Evolutionary conservation across 805 yeast genomes (phyloP).

Genomic region (Candida yuanshanica): DNA sequence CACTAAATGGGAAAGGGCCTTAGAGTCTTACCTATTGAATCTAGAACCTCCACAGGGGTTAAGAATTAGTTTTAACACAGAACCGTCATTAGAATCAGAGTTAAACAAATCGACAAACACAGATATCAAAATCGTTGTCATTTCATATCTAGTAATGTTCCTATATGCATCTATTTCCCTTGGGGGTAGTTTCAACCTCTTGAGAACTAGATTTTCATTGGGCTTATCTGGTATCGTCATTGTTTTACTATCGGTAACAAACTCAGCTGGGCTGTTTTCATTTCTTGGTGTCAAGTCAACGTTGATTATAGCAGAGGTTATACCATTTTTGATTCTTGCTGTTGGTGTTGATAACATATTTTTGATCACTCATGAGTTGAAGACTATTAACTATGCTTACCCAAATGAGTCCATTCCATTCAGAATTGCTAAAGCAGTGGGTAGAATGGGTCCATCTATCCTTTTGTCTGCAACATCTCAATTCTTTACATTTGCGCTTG

Average conservation of each 20-base stretch:
- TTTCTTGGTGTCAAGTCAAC: constrained; percentile 78
- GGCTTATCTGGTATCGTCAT: constrained; percentile 83
- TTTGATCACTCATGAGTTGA: constrained; percentile 74
- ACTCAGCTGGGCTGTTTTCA: constrained; percentile 81
- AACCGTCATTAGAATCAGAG: constrained; percentile 79
- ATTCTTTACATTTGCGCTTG: constrained; percentile 70
- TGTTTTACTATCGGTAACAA: constrained; percentile 71
- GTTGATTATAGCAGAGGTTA: constrained; percentile 91
- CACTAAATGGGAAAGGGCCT: constrained; percentile 60
- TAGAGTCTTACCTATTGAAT: constrained; percentile 49
- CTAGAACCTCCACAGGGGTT: constrained; percentile 50
- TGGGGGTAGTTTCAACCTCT: constrained; percentile 42
- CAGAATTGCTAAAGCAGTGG: constrained; percentile 59
- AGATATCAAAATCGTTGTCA: constrained; percentile 60
- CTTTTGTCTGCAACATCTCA: constrained; percentile 73
- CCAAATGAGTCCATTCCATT: constrained; percentile 47
- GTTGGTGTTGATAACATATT: constrained; percentile 96
- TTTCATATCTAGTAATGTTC: constrained; percentile 84
- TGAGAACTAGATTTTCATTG: constrained; percentile 59
- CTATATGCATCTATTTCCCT: constrained; percentile 80
- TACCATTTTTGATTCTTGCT: constrained; percentile 88
- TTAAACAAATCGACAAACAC: constrained; percentile 76
- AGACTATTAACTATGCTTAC: constrained; percentile 41
- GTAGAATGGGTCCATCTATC: constrained; percentile 83
- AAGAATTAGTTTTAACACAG: constrained; percentile 71